Conservation (phyloP, 2,329 filamentous ascomycete species). For the Fusarium albidum region DNA sequence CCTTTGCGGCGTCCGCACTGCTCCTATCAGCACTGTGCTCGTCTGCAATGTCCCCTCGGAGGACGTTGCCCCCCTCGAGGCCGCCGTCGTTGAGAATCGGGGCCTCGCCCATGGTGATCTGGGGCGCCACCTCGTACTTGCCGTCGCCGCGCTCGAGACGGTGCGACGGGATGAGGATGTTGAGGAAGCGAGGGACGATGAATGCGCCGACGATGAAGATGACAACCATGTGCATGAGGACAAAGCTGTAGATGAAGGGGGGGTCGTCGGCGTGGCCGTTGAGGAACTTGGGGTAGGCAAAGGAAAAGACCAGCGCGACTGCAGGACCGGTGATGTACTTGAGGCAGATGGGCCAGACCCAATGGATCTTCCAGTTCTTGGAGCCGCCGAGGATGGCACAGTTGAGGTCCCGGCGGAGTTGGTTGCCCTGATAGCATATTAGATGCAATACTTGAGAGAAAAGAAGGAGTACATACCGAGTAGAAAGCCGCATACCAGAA, state of each 20-base stretch:
- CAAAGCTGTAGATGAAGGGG: conserved; percentile 31
- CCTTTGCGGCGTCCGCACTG: conserved; percentile 25
- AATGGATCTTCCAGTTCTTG: conserved; percentile 61
- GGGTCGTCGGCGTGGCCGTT: conserved; percentile 16
- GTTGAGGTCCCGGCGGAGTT: conserved; percentile 61
- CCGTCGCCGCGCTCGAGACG: conserved; percentile 25
- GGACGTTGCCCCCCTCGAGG: conserved; percentile 10
- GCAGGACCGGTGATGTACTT: conserved; percentile 55
- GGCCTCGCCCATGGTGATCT: conserved; percentile 24
- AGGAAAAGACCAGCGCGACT: conserved; percentile 55
- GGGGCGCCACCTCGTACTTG: conserved; percentile 30
- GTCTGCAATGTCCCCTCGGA: neutral
- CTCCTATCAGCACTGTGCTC: conserved; percentile 15
- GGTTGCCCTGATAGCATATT: conserved; percentile 53
- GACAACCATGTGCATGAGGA: conserved; percentile 31
- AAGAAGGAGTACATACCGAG: conserved; percentile 50
- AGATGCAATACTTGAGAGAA: neutral
- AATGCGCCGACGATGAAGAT: conserved; percentile 31
- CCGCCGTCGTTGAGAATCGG: conserved; percentile 19
- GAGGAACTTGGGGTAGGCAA: conserved; percentile 50
- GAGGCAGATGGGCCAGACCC: conserved; percentile 53
- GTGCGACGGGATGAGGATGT: conserved; percentile 20
- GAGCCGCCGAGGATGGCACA: conserved; percentile 52
- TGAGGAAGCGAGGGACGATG: conserved; percentile 22
- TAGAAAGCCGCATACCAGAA: conserved; percentile 63